These are phyloP conservation scores for Phytophthora palmivora DNA, from an alignment of 352 stramenopile genomes.

Conservation along the genomic window DNA sequence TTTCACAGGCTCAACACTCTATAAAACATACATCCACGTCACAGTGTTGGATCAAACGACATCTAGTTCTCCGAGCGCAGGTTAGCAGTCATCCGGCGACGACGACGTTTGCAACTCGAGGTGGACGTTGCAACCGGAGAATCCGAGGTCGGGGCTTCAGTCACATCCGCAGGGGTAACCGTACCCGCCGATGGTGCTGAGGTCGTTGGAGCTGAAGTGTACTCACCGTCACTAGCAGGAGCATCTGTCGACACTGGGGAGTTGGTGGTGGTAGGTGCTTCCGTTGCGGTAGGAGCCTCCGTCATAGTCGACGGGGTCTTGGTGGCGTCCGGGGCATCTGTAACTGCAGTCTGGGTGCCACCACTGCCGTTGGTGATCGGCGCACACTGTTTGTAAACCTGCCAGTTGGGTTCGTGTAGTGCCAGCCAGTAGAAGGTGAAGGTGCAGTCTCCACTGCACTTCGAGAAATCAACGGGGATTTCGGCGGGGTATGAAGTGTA, in stretches of 20 bases:
- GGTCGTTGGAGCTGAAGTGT: slow-evolving; percentile 20
- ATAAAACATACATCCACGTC: slow-evolving; percentile 5
- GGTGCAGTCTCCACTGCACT: slow-evolving; percentile 53
- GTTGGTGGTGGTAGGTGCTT: slow-evolving; percentile 5
- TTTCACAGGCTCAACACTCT: slow-evolving; percentile 2
- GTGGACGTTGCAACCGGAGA: slow-evolving; percentile 10
- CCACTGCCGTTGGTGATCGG: slow-evolving; percentile 39
- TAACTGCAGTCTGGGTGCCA: slow-evolving; percentile 15
- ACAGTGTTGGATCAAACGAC: background rate
- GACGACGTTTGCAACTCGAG: slow-evolving; percentile 30
- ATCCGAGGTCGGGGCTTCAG: slow-evolving; percentile 7
- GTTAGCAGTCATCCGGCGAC: slow-evolving; percentile 38
- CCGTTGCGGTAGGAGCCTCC: slow-evolving; percentile 4
- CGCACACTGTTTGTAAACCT: slow-evolving; percentile 62
- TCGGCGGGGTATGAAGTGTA: slow-evolving; percentile 53
- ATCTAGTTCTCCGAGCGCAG: slow-evolving; percentile 42
- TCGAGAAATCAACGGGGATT: slow-evolving; percentile 59
- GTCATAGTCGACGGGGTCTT: background rate
- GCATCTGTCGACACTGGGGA: slow-evolving; percentile 8
- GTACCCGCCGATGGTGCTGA: slow-evolving; percentile 5
- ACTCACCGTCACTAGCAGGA: slow-evolving; percentile 15
- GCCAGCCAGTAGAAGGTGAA: slow-evolving; percentile 74
- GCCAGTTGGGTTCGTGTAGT: slow-evolving; percentile 58
- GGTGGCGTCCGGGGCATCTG: slow-evolving; percentile 9
- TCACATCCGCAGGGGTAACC: slow-evolving; percentile 13